A percentile compares a stretch with the other conserved stretches of the same genome.
phyloP scores from a whole-genome alignment of 2,329 filamentous ascomycete species.

The Esteya vermicola region DNA sequence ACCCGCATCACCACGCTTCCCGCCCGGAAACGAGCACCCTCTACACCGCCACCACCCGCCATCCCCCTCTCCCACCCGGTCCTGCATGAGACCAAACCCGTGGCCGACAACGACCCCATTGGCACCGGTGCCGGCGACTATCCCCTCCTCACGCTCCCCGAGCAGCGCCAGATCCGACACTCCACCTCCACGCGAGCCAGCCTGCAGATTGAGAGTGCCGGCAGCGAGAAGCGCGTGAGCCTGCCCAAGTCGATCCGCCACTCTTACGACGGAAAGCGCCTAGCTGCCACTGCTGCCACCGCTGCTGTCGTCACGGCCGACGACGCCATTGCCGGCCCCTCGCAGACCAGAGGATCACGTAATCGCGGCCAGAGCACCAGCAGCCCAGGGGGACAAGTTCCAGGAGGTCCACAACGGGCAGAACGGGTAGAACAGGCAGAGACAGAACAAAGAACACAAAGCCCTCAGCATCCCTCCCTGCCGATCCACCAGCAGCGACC shows the following conservation, averaged over 20 bases:
- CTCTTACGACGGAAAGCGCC: slow-evolving; percentile 37
- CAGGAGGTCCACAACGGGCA: no score
- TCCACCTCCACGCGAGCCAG: slow-evolving; percentile 30
- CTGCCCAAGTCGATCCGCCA: slow-evolving; percentile 38
- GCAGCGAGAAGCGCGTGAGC: slow-evolving; percentile 33
- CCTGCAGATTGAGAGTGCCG: slow-evolving; percentile 33
- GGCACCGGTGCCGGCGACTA: slow-evolving; percentile 29
- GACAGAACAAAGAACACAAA: no score
- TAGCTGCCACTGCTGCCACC: slow-evolving; percentile 5
- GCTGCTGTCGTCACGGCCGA: neutral
- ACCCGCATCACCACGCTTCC: slow-evolving; percentile 6
- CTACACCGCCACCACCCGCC: slow-evolving; percentile 37
- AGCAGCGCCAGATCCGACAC: slow-evolving; percentile 32
- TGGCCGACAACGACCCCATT: slow-evolving; percentile 21
- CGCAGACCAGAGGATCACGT: no score
- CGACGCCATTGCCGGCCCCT: no score
- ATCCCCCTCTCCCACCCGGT: slow-evolving; percentile 32
- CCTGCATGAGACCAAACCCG: slow-evolving; percentile 17
- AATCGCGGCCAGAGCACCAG: no score
- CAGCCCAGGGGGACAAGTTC: no score
- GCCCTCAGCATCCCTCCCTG: no score
- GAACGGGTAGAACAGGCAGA: no score
- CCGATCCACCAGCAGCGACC: no score
- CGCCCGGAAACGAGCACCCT: slow-evolving; percentile 30
- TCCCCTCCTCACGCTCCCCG: slow-evolving; percentile 35